phyloP scores from a whole-genome alignment of 2,329 filamentous ascomycete species.

The Alternaria postmessia region DNA sequence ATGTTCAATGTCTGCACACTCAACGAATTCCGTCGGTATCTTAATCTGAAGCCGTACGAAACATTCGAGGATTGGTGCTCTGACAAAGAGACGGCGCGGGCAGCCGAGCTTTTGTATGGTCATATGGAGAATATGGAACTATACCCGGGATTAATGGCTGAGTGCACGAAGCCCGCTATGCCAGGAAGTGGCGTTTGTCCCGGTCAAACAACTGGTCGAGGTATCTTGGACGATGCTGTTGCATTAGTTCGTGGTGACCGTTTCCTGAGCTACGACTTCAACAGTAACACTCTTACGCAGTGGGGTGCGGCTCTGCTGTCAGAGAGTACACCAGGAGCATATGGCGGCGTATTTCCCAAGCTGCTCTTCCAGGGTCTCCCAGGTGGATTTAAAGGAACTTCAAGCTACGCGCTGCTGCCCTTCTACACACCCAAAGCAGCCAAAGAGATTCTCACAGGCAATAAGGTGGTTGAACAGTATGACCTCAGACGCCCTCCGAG shows the following conservation, averaged over 20 bases:
- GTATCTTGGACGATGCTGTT: conserved; percentile 78
- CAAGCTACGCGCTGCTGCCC: conserved; percentile 57
- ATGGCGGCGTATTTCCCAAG: conserved; percentile 56
- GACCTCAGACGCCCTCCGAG: conserved; percentile 55
- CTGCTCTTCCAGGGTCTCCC: conserved; percentile 58
- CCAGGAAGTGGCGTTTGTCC: conserved; percentile 70
- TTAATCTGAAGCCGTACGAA: conserved; percentile 77
- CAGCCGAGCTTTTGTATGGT: conserved; percentile 67
- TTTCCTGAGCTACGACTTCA: conserved; percentile 75
- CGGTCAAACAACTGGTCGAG: conserved; percentile 77
- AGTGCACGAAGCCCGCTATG: conserved; percentile 76
- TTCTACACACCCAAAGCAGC: conserved; percentile 62
- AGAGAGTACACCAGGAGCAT: conserved; percentile 51
- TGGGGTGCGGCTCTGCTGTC: conserved; percentile 60
- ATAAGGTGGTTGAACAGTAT: conserved; percentile 57
- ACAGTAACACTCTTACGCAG: conserved; percentile 50
- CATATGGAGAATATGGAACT: conserved; percentile 82
- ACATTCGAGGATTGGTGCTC: conserved; percentile 85
- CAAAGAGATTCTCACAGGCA: conserved; percentile 57
- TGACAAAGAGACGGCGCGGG: conserved; percentile 72
- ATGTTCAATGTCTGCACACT: conserved; percentile 78
- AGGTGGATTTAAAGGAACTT: conserved; percentile 58
- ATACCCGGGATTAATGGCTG: conserved; percentile 79
- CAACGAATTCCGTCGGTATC: conserved; percentile 85
- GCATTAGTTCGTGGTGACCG: conserved; percentile 77